Conservation (phyloP, 768 basidiomycete genomes). For the Artomyces pyxidatus region DNA sequence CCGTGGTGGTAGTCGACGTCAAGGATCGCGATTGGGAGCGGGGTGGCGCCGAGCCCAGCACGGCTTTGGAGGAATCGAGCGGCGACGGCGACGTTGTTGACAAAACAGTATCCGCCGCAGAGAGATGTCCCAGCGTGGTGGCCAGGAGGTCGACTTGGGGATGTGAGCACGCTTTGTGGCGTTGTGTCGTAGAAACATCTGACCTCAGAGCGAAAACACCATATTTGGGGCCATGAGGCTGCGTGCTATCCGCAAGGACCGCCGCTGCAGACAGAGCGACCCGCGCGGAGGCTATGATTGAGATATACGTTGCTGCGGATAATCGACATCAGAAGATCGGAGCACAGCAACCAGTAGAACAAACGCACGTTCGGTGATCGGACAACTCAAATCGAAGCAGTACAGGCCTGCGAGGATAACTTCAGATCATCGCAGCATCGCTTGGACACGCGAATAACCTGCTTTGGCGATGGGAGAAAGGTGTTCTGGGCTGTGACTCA, state of each 20-base stretch:
- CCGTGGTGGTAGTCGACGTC: constrained; percentile 33
- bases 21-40: constrained; percentile 20
- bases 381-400: constrained; percentile 26
- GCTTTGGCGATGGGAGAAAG: constrained; percentile 19
- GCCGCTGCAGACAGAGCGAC: constrained; percentile 22
- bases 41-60: not conserved
- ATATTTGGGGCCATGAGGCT: not conserved
- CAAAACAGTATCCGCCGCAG: constrained; percentile 29
- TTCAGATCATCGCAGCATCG: not conserved
- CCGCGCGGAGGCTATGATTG: constrained; percentile 21
- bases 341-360: not conserved
- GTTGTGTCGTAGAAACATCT: not conserved
- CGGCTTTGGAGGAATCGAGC: constrained; percentile 20
- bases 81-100: constrained; percentile 27
- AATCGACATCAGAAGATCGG: too few relatives aligned
- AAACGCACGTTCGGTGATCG: constrained; percentile 23
- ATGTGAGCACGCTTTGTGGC: not conserved
- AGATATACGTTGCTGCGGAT: constrained; percentile 21
- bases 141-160: constrained; percentile 26
- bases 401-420: constrained; percentile 17
- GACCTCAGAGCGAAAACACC: constrained; percentile 21
- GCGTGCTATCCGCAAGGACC: constrained; percentile 3
- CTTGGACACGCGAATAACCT: constrained; percentile 9
- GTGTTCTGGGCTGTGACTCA: not conserved
- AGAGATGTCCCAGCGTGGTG: constrained; percentile 24